Base-by-base conservation (phyloP, 768 basidiomycete genomes). In the Panus rudis region DNA sequence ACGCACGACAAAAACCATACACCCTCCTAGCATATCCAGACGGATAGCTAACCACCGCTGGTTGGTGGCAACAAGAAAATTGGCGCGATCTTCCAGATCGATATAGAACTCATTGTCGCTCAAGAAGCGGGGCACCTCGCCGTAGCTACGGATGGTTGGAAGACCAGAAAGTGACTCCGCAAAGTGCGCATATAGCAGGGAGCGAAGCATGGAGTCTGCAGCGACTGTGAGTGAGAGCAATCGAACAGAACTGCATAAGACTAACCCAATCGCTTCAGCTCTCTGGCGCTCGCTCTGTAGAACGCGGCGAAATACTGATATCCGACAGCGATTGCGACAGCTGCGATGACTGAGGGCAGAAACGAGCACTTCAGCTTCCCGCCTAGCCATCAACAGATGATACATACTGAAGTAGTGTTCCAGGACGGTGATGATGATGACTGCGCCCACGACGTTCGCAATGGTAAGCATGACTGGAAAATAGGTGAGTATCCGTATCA, bases 11-110 rank as follows among this genome's bases (percentile, higher is more conserved):
- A 80, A 76, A 3, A 74, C 69, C 51, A 81, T 58, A 27, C 79
- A 52, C 2, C 73, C 76, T 12, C 86, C 85, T 35, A 84, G 70
- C 47, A 78, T 73, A 54, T 88, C 85, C 1, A 89, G 68, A 20
- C 85, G 73, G 23, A 88, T 68, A 23, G 79, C 76, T 10, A 91
- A 68, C 85, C 81, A 85, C 66, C 81, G 69, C 61, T 87, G 83
- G 50, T 84, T 83, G 4, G 79, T 75, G 27, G 79, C 71, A 0
- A 78, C 79, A 20, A 86, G 58, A 47, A 75, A 74, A 34, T 84
- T 68, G 0, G 84, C 84, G 17, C 87, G 71, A 52, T 86, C 78
- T 61, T 90, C 84, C 13, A 85, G 68, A 56, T 89, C 84, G 42
- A 84, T 75, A 55, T 75, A 77, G 33, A 73, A 70, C 50, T 75